Conservation (phyloP, 2,329 filamentous ascomycete species). For the Aspergillus puulaauensis region DNA sequence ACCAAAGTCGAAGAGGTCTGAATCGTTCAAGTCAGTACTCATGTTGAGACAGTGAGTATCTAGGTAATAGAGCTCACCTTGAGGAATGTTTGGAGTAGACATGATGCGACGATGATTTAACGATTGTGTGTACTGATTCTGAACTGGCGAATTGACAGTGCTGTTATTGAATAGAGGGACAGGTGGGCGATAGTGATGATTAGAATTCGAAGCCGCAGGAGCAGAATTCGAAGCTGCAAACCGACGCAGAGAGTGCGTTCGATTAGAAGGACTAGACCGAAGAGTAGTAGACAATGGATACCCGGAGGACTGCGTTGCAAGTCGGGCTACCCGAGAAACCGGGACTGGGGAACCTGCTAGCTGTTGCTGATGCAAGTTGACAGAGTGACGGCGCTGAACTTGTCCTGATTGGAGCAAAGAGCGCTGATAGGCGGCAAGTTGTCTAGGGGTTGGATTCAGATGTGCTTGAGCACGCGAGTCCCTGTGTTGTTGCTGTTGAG, state of each 20-base stretch:
- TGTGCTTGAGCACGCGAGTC: slow-evolving; percentile 36
- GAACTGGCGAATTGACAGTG: slow-evolving; percentile 25
- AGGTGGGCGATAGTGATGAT: slow-evolving; percentile 37
- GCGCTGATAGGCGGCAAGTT: slow-evolving; percentile 29
- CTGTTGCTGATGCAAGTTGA: slow-evolving; percentile 35
- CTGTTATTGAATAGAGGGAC: slow-evolving; percentile 40
- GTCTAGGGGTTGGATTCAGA: slow-evolving; percentile 40
- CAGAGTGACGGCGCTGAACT: slow-evolving; percentile 35
- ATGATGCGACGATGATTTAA: slow-evolving; percentile 36
- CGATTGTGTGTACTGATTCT: slow-evolving; percentile 29
- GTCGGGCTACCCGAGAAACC: slow-evolving; percentile 42
- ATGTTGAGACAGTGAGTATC: neutral
- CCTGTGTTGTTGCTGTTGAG: slow-evolving; percentile 23
- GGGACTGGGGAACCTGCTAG: slow-evolving; percentile 36
- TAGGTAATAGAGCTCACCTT: slow-evolving; percentile 28
- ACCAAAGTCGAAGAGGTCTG: slow-evolving; percentile 32
- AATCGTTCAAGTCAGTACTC: slow-evolving; percentile 20
- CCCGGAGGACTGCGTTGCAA: slow-evolving; percentile 39
- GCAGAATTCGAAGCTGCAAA: slow-evolving; percentile 30
- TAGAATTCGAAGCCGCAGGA: slow-evolving; percentile 40
- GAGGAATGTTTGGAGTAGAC: slow-evolving; percentile 39
- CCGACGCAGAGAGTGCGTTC: slow-evolving; percentile 30
- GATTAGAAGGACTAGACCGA: slow-evolving; percentile 35
- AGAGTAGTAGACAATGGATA: slow-evolving; percentile 40
- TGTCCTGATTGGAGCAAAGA: slow-evolving; percentile 35